Percentiles rank a stretch among this genome's conserved stretches.
These are phyloP conservation scores for Globisporangium okanoganense DNA, from an alignment of 352 stramenopile species.

Conservation along the genomic window DNA sequence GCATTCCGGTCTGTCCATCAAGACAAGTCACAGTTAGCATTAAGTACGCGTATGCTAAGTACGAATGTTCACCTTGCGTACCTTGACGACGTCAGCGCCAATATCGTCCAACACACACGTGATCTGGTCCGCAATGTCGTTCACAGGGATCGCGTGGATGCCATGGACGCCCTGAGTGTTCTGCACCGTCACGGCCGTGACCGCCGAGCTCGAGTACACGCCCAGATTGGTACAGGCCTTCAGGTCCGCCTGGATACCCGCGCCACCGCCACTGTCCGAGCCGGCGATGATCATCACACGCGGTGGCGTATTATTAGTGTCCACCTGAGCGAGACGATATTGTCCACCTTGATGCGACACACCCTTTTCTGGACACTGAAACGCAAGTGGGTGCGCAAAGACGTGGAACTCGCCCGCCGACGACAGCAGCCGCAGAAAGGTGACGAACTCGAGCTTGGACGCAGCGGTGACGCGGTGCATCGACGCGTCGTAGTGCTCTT, in stretches of 20 bases:
- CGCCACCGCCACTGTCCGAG: slow-evolving; percentile 87
- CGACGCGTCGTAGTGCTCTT: slow-evolving; percentile 8
- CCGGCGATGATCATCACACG: slow-evolving; percentile 91
- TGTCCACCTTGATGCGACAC: neutral
- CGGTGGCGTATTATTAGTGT: slow-evolving; percentile 5
- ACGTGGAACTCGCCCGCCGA: slow-evolving; percentile 7
- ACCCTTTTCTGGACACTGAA: neutral
- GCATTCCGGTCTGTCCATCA: slow-evolving; percentile 82
- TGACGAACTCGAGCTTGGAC: slow-evolving; percentile 20
- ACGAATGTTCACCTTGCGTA: slow-evolving; percentile 6
- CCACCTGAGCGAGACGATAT: neutral
- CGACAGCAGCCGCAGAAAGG: slow-evolving; percentile 22
- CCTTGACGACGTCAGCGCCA: slow-evolving; percentile 85
- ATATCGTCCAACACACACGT: slow-evolving; percentile 88
- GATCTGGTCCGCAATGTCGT: slow-evolving; percentile 79
- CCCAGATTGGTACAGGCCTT: slow-evolving; percentile 88
- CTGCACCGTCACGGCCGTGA: slow-evolving; percentile 93
- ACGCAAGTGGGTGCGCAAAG: slow-evolving; percentile 10
- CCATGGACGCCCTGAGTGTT: slow-evolving; percentile 52
- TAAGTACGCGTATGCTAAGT: neutral
- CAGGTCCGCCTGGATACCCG: slow-evolving; percentile 93
- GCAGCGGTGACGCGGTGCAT: neutral
- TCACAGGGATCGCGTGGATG: slow-evolving; percentile 47
- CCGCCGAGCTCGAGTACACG: slow-evolving; percentile 74
- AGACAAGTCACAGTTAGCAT: slow-evolving; percentile 1